Conservation (phyloP, 208 protist species). For the Leishmania lainsoni region DNA sequence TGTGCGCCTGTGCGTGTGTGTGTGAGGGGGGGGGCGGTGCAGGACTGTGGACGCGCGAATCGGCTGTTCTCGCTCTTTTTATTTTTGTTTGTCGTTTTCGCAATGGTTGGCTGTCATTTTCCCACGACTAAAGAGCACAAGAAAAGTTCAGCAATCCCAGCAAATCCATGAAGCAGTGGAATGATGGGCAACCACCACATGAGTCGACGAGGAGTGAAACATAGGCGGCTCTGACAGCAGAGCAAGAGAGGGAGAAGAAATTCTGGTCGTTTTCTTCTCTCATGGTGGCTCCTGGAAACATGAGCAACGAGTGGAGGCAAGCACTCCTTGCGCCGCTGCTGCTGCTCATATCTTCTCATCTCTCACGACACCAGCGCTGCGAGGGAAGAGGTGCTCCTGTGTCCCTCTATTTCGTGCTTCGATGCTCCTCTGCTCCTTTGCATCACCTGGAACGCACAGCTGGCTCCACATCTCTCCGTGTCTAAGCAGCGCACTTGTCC, state of each 20-base stretch:
- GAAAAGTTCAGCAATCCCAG: neutral
- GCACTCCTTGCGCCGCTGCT: neutral
- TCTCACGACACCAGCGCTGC: neutral
- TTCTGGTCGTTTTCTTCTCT: neutral
- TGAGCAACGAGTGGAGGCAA: neutral
- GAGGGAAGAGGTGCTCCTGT: neutral
- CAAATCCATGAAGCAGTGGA: neutral
- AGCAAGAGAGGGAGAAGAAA: neutral
- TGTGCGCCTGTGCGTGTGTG: neutral
- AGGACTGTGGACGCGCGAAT: neutral
- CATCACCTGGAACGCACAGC: neutral
- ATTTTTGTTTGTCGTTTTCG: neutral
- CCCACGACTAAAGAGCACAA: neutral
- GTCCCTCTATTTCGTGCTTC: neutral
- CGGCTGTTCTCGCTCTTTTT: neutral
- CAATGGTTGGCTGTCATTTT: neutral
- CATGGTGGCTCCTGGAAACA: neutral
- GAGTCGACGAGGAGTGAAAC: neutral
- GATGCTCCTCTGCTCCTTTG: neutral
- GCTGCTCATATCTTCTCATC: neutral
- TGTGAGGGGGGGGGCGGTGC: too few species aligned
- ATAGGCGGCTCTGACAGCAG: neutral
- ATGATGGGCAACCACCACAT: neutral
- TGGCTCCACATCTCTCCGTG: neutral
- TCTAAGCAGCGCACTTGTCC: conserved; percentile 2